Evolutionary conservation across 169 alveolate genomes (phyloP), one percentile per base, ranked within the genome.

Genomic region (Cytauxzoon felis): DNA sequence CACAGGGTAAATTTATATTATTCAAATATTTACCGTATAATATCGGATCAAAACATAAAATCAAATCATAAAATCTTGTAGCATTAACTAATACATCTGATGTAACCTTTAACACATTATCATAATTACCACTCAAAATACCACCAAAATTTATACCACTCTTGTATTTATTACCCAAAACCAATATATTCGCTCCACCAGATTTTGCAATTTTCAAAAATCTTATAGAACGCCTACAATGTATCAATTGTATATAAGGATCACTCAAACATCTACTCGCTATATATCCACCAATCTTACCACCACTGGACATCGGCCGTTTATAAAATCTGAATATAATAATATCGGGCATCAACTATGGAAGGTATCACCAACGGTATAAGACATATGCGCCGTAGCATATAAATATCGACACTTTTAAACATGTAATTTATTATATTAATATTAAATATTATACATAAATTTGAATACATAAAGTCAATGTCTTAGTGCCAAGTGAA

Each of bases 1-100:
- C 79, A 38, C 87, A 71, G 26, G 91, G 91, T 24, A 85, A 69
- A 56, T 76, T 78, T 21, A 85, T 65, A 66, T 80, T 85, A 62
- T 63, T 57, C 47, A 85, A 58, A 48, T 80, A 65, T 13, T 69
- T 51, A 21, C 84, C 87, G 68, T 75, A 85, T 19, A 80, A 68
- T 8, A 69, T 70, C 13, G 87, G 70, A 80, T 85, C 91, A 11
- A 85, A 79, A 40, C 91, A 85, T 19, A 85, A 62, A 0, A 85
- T 66, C 47, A 85, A 56, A 48, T 85, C 91, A 66, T 26, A 80
- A 47, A 34, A 62, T 40, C 52, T 69, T 19, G 91, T 54, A 13
- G 83, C 80, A 65, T 79, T 70, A 9, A 85, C 70, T 41, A 85
- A 36, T 3, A 38, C 32, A 21, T 73, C 84, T 7, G 85, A 68